A percentile compares a stretch with the other conserved stretches of the same genome.
phyloP scores from a whole-genome alignment of 2,329 filamentous ascomycete species.

The Ceratocystis eucalypticola region DNA sequence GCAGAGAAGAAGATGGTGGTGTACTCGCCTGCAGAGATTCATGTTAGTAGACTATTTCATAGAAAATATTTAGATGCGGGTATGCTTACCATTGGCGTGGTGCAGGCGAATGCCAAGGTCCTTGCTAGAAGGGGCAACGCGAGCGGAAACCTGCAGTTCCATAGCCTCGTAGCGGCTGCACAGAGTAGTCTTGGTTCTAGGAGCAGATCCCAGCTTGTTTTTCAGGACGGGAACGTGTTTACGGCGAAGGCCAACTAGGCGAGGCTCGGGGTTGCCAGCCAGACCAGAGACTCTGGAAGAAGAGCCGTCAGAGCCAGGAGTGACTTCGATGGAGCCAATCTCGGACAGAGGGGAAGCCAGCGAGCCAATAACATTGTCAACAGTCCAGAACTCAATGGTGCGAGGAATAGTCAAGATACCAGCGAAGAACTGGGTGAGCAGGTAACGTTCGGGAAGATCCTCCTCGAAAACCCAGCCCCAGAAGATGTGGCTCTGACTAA shows the following conservation, averaged over 20 bases:
- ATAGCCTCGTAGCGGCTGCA: constrained; percentile 13
- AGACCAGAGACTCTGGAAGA: constrained; percentile 12
- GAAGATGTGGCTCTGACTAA: constrained; percentile 8
- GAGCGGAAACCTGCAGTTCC: constrained; percentile 11
- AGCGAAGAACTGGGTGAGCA: constrained; percentile 14
- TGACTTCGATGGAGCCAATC: constrained; percentile 14
- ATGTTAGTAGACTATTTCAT: neutral
- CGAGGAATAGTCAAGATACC: constrained; percentile 15
- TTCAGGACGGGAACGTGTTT: constrained; percentile 11
- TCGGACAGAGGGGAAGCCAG: constrained; percentile 9
- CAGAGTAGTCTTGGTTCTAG: constrained; percentile 15
- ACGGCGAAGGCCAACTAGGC: constrained; percentile 10
- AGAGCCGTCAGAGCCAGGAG: neutral
- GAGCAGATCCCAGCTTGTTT: constrained; percentile 17
- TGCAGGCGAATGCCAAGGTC: constrained; percentile 14
- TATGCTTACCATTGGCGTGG: constrained; percentile 16
- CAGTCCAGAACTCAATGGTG: constrained; percentile 13
- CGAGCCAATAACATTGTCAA: constrained; percentile 13
- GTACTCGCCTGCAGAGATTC: constrained; percentile 12
- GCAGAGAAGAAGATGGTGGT: constrained; percentile 21
- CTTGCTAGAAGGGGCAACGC: constrained; percentile 8
- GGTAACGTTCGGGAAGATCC: constrained; percentile 13
- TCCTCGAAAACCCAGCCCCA: constrained; percentile 14
- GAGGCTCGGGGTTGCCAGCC: constrained; percentile 11
- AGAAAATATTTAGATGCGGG: neutral